These are phyloP conservation scores for Solanum pinnatisectum DNA, from an alignment of 257 asterid species.

Conservation along the genomic window DNA sequence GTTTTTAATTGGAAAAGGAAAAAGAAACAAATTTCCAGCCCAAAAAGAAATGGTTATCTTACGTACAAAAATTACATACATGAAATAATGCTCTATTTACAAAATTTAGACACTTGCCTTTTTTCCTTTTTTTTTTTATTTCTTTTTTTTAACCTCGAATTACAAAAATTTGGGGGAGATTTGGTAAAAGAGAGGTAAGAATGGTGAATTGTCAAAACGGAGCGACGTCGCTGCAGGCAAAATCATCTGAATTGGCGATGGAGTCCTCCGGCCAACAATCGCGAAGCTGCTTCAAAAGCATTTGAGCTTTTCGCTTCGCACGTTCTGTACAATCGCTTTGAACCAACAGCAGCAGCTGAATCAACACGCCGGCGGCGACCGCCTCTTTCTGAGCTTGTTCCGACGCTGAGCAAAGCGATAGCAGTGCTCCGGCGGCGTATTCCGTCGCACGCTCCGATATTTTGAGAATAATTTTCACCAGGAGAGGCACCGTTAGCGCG, in stretches of 20 bases:
- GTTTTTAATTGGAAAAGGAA: neutral
- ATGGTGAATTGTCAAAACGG: conserved; percentile 22
- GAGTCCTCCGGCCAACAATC: conserved; percentile 80
- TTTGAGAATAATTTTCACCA: conserved; percentile 63
- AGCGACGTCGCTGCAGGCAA: conserved; percentile 70
- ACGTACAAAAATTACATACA: conserved; percentile 34
- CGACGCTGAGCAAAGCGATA: conserved; percentile 71
- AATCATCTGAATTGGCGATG: conserved; percentile 52
- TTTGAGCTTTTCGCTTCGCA: conserved; percentile 90
- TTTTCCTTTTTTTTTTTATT: neutral
- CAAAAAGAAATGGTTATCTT: conserved; percentile 2
- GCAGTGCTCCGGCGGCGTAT: conserved; percentile 87
- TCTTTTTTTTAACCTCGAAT: neutral
- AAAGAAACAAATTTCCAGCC: neutral
- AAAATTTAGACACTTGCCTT: neutral
- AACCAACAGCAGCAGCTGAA: conserved; percentile 67
- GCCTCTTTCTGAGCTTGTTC: conserved; percentile 57
- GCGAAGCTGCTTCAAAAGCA: conserved; percentile 72
- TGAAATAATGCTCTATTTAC: conserved; percentile 19
- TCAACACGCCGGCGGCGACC: conserved; percentile 73
- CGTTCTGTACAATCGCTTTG: conserved; percentile 98
- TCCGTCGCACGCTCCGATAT: conserved; percentile 92
- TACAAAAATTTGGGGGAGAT: neutral
- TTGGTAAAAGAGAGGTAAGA: neutral
- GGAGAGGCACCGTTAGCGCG: conserved; percentile 73